A percentile compares a stretch with the other conserved stretches of the same genome.
Conservation (phyloP, 1,139 yeast species). For the Pichia terricola region DNA sequence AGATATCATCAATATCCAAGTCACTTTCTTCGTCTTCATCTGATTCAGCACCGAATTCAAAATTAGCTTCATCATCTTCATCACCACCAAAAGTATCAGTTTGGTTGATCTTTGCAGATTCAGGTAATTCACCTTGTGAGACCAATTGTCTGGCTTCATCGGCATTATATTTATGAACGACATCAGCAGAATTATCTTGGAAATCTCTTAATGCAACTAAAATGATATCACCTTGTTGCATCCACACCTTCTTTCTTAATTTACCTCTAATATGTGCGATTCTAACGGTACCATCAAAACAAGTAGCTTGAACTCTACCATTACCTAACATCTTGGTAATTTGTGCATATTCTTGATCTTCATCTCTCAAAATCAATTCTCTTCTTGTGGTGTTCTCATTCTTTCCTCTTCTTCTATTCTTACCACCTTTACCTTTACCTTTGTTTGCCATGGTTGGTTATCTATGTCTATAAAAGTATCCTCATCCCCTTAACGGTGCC, state of each 20-base stretch:
- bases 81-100: constrained; percentile 96
- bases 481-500: too few relatives aligned
- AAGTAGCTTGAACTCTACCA: constrained; percentile 90
- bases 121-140: constrained; percentile 94
- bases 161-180: constrained; percentile 90
- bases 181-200: constrained; percentile 98
- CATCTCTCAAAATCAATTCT: constrained; percentile 85
- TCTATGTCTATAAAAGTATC: not conserved
- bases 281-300: constrained; percentile 91
- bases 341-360: constrained; percentile 98
- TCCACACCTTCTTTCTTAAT: constrained; percentile 99
- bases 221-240: constrained; percentile 97
- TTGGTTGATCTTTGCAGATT: constrained; percentile 93
- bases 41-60: constrained; percentile 95
- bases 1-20: constrained; percentile 81
- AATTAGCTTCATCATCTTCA: constrained; percentile 95
- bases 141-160: constrained; percentile 98
- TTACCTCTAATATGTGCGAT: constrained; percentile 98
- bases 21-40: constrained; percentile 61
- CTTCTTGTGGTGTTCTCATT: constrained; percentile 91
- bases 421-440: constrained; percentile 41
- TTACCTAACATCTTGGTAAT: constrained; percentile 97
- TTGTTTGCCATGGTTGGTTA: constrained; percentile 21
- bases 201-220: constrained; percentile 94
- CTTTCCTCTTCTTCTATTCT: constrained; percentile 99